Base-by-base conservation (phyloP, 2,329 filamentous ascomycete species). In the Exophiala mesophila region DNA sequence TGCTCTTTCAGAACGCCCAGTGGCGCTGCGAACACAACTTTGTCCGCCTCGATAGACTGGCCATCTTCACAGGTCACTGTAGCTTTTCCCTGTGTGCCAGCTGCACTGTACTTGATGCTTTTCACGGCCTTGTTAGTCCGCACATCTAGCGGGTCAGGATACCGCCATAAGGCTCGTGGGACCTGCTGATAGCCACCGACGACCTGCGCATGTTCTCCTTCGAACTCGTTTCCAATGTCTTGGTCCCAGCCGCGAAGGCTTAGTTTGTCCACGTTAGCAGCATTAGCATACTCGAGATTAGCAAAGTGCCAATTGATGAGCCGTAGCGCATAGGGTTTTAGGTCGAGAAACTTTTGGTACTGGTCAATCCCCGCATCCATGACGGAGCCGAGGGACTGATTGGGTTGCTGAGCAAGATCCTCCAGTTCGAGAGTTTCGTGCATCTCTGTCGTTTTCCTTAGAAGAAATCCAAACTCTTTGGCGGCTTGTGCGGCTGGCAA, bases 221-320 rank as follows among this genome's bases (percentile, higher is more conserved):
- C 89, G 69, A 94, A 98, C 60, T 98, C 92, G 56, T 98, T 96
- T 1, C 92, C 92, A 36, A 89, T 88, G 59, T 98, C 94, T 57
- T 98, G 88, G 63, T 98, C 94, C 87, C 94, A 97, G 0, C 89
- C 83, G 5, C 83, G 80, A 10, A 98, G 77, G 62, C 90, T 97
- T 13, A 98, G 76, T 50, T 85, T 83, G 52, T 85, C 82, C 41
- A 95, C 80, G 53, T 88, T 94, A 2, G 82, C 86, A 2, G 92
- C 92, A 62, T 97, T 98, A 50, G 90, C 94, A 60, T 98, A 98
- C 64, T 98, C 92, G 10, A 98, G 74, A 59, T 98, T 98, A 52
- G 94, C 94, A 62, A 96, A 85, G 64, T 98, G 94, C 92, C 92
- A 98, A 59, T 96, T 98, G 58, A 97, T 76, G 12, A 98, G 72